A percentile compares a stretch with the other conserved stretches of the same genome.
phyloP scores from a whole-genome alignment of 2,329 filamentous ascomycete species.

The Macrophomina pseudophaseolina region DNA sequence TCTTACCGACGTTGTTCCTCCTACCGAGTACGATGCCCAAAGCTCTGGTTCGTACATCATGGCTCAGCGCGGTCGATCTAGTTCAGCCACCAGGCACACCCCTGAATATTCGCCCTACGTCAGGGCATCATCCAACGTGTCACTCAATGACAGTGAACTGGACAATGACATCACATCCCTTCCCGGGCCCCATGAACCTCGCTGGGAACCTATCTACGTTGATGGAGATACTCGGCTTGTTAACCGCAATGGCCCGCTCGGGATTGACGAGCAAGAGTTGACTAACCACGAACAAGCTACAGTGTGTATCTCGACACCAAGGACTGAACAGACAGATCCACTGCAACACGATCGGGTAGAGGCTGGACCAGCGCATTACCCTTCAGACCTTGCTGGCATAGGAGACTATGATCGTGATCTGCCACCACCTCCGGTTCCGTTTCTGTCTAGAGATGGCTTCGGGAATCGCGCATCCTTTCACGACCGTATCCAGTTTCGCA shows the following conservation, averaged over 20 bases:
- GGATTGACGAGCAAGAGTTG: slow-evolving; percentile 41
- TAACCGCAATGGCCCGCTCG: slow-evolving; percentile 35
- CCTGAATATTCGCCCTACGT: slow-evolving; percentile 35
- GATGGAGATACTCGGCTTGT: slow-evolving; percentile 46
- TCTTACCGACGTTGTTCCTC: slow-evolving; percentile 42
- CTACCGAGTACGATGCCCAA: slow-evolving; percentile 49
- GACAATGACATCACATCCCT: slow-evolving; percentile 43
- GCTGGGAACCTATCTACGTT: slow-evolving; percentile 47
- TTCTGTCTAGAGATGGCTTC: slow-evolving; percentile 1
- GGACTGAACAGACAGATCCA: slow-evolving; percentile 38
- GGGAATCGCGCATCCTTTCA: slow-evolving; percentile 40
- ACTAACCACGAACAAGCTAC: slow-evolving; percentile 39
- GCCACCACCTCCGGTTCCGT: not conserved
- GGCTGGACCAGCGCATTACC: not conserved
- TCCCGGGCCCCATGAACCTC: slow-evolving; percentile 41
- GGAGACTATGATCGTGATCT: not conserved
- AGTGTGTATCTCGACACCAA: slow-evolving; percentile 43
- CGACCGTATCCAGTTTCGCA: slow-evolving; percentile 38
- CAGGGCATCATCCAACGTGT: slow-evolving; percentile 44
- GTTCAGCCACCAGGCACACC: slow-evolving; percentile 31
- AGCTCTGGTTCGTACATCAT: slow-evolving; percentile 53
- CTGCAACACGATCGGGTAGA: slow-evolving; percentile 27
- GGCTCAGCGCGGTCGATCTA: slow-evolving; percentile 36
- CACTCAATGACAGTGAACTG: slow-evolving; percentile 44
- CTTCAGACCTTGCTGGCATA: slow-evolving; percentile 10